These are phyloP conservation scores for Fusarium keratoplasticum DNA, from an alignment of 2,329 filamentous ascomycete genomes.

Conservation along the genomic window DNA sequence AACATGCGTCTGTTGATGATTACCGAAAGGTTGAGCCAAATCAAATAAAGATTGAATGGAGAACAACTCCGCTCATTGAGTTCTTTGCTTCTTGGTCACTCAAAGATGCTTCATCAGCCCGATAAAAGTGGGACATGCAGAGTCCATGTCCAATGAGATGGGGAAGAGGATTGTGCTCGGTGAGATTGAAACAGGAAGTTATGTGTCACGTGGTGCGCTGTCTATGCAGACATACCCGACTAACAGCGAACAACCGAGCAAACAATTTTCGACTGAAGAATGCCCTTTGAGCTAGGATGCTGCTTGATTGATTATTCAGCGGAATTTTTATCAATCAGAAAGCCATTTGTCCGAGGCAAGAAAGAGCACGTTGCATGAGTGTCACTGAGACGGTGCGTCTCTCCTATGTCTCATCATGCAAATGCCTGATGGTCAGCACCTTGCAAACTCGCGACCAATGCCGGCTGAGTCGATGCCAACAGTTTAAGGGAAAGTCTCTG, in stretches of 20 bases:
- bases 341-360: not conserved
- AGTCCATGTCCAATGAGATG: not conserved
- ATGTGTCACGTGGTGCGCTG: slow-evolving; percentile 29
- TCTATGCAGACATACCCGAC: not conserved
- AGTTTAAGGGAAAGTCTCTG: not conserved
- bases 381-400: not conserved
- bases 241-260: not conserved
- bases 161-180: slow-evolving; percentile 9
- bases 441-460: not conserved
- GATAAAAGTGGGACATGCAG: slow-evolving; percentile 3
- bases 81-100: slow-evolving; percentile 19
- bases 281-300: not conserved
- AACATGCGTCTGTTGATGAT: slow-evolving; percentile 5
- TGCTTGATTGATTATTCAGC: not conserved
- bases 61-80: not conserved
- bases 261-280: not conserved
- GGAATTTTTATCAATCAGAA: not conserved
- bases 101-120: slow-evolving; percentile 19
- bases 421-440: not conserved
- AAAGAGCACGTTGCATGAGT: not conserved
- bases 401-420: not conserved
- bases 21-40: not conserved
- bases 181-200: slow-evolving; percentile 36
- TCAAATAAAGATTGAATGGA: not conserved
- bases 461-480: not conserved